Evolutionary conservation across 305 asterid species (phyloP).

Genomic region (Rubia tinctorum): DNA sequence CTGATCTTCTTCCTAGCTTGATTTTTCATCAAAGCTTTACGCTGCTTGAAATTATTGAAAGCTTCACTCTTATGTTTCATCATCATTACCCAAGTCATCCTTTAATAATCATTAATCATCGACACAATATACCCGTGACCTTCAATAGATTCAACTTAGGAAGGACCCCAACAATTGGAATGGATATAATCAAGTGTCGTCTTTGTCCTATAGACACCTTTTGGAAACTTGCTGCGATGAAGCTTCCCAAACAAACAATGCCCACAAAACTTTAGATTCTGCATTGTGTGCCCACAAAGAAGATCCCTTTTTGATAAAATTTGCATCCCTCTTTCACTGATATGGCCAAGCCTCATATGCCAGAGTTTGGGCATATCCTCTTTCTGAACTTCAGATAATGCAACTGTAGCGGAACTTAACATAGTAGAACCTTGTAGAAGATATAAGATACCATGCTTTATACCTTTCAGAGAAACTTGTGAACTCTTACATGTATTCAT

Average conservation of each 20-base stretch:
- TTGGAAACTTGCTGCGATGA: not conserved
- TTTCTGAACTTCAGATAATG: not conserved
- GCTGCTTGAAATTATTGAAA: not conserved
- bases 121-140: not conserved
- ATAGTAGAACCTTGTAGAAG: not conserved
- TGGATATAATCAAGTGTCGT: not conserved
- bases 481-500: not conserved
- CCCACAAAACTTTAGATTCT: no score
- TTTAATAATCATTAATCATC: not conserved
- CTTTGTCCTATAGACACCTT: not conserved
- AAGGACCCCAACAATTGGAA: not conserved
- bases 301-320: not conserved
- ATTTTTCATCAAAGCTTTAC: not conserved
- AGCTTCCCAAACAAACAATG: not conserved
- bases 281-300: not conserved
- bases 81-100: not conserved
- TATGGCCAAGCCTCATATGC: not conserved
- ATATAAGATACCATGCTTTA: not conserved
- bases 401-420: not conserved
- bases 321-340: constrained; percentile 1
- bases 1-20: not conserved
- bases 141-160: not conserved
- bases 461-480: not conserved
- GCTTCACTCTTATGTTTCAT: not conserved
- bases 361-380: not conserved